Conservation (phyloP, 768 basidiomycete genomes). For the Coprinopsis strossmayeri region DNA sequence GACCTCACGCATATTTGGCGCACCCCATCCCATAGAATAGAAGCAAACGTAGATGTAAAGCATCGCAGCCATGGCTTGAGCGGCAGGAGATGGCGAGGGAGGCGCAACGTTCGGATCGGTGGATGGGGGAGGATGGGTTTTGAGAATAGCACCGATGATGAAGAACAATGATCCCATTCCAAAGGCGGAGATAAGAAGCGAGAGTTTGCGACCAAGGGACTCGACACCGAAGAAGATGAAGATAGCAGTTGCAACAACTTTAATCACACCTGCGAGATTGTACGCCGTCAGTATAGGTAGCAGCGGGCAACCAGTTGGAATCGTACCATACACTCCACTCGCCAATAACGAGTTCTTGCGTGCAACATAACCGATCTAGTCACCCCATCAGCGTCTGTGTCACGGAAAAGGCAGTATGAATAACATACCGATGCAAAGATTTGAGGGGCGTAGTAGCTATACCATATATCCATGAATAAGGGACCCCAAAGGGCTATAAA, state of each 20-base stretch:
- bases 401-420: neutral
- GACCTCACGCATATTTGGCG: slow-evolving; percentile 7
- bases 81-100: slow-evolving; percentile 42
- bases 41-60: slow-evolving; percentile 85
- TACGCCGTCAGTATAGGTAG: too few species aligned
- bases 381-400: neutral
- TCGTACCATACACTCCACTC: slow-evolving; percentile 62
- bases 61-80: slow-evolving; percentile 82
- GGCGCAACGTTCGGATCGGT: slow-evolving; percentile 17
- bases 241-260: slow-evolving; percentile 57
- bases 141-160: slow-evolving; percentile 80
- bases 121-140: slow-evolving; percentile 58
- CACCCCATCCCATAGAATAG: slow-evolving; percentile 84
- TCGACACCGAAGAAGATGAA: slow-evolving; percentile 69
- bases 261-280: too few species aligned
- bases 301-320: too few species aligned
- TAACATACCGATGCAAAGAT: slow-evolving; percentile 56
- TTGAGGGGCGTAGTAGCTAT: slow-evolving; percentile 65
- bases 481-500: neutral
- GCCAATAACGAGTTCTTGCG: slow-evolving; percentile 59
- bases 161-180: slow-evolving; percentile 80
- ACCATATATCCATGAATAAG: neutral
- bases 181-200: slow-evolving; percentile 64
- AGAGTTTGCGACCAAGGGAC: slow-evolving; percentile 58
- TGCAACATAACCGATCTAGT: slow-evolving; percentile 60